Percentiles rank a stretch among this genome's conserved stretches.
Evolutionary conservation across 2,329 filamentous ascomycete genomes (phyloP).

Genomic region (Trichoderma atrobrunneum): DNA sequence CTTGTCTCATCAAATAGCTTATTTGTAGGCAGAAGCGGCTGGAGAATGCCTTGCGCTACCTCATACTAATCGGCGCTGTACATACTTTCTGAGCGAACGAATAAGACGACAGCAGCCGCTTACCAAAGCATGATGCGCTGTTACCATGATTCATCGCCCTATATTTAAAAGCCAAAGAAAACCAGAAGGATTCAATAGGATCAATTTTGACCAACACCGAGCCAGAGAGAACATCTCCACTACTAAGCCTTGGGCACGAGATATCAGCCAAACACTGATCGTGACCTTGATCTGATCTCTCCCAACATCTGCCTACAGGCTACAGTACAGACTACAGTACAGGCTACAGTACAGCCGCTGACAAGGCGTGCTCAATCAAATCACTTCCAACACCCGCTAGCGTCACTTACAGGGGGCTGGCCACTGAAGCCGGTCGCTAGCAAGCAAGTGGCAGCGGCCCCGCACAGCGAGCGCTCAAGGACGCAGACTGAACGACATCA

Average conservation of each 20-base stretch:
- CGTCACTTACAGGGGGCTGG: conserved; percentile 4
- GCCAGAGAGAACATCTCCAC: background rate
- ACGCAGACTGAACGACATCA: conserved; percentile 17
- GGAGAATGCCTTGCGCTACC: background rate
- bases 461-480: conserved; percentile 1
- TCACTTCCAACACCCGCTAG: background rate
- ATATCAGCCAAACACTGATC: no score
- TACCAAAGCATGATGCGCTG: background rate
- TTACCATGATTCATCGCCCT: background rate
- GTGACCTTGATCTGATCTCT: background rate
- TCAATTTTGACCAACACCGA: background rate
- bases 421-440: conserved; percentile 9
- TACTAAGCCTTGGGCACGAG: background rate
- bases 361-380: background rate
- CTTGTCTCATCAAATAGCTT: background rate
- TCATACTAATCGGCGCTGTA: background rate
- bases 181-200: background rate
- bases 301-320: background rate
- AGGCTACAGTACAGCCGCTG: background rate
- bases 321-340: background rate
- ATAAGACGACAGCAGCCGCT: background rate
- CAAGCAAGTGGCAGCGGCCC: conserved; percentile 1
- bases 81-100: background rate
- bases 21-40: background rate
- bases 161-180: background rate